Evolutionary conservation across 768 basidiomycete species (phyloP).

Genomic region (Hypsizygus marmoreus): DNA sequence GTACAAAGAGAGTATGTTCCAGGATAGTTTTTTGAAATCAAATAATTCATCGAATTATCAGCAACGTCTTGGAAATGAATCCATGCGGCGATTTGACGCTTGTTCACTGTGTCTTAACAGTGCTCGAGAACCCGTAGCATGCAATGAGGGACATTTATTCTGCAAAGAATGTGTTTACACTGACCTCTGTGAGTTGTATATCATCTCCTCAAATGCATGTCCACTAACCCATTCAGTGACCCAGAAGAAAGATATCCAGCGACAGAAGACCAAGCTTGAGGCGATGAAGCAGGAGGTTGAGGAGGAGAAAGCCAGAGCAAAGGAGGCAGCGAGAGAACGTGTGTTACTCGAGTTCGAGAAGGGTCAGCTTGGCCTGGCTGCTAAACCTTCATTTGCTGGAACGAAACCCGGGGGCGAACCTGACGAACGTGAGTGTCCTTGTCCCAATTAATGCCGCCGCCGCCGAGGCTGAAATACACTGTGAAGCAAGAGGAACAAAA

Average conservation of each 20-base stretch:
- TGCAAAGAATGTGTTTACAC: constrained; percentile 94
- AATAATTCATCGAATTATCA: constrained; percentile 23
- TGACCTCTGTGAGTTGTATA: constrained; percentile 64
- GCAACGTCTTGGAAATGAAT: constrained; percentile 88
- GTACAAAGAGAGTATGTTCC: constrained; percentile 66
- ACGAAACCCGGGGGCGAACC: constrained; percentile 39
- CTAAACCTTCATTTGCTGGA: constrained; percentile 35
- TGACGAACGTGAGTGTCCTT: constrained; percentile 32
- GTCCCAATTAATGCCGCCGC: neutral
- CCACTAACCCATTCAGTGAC: constrained; percentile 50
- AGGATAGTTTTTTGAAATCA: no score
- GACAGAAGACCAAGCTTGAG: constrained; percentile 82
- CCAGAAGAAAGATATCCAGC: constrained; percentile 92
- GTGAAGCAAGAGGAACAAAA: constrained; percentile 62
- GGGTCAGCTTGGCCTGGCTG: constrained; percentile 74
- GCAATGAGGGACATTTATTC: constrained; percentile 86
- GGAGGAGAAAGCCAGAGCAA: constrained; percentile 68
- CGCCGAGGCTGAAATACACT: neutral
- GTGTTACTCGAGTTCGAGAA: constrained; percentile 90
- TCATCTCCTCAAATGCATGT: no score
- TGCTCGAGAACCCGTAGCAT: constrained; percentile 83
- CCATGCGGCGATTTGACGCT: constrained; percentile 89
- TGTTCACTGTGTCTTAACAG: constrained; percentile 86
- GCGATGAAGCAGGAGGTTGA: constrained; percentile 77
- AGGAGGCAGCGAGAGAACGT: constrained; percentile 80